Evolutionary conservation across 1,284 basidiomycete genomes (phyloP).

Genomic region (Crucibulum cyathiforme): DNA sequence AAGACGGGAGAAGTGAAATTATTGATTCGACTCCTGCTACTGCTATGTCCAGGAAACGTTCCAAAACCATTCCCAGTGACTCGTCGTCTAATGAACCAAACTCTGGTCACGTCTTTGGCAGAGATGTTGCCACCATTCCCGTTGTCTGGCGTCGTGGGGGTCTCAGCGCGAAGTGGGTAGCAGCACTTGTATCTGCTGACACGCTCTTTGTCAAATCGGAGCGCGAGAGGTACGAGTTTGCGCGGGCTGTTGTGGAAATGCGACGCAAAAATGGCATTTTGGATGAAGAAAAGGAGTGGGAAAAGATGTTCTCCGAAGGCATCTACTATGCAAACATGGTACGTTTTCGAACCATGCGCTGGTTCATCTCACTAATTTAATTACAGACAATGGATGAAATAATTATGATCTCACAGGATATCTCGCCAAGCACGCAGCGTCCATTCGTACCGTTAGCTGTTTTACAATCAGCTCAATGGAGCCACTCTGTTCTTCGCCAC

Average conservation of each 20-base stretch:
- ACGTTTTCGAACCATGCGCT: constrained; percentile 25
- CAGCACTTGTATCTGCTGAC: constrained; percentile 79
- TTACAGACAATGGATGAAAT: constrained; percentile 78
- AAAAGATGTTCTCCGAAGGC: constrained; percentile 75
- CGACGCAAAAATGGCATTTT: constrained; percentile 54
- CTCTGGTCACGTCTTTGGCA: not conserved
- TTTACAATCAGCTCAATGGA: constrained; percentile 83
- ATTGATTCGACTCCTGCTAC: not conserved
- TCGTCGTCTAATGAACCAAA: not conserved
- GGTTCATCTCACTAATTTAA: constrained; percentile 11
- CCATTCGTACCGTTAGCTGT: constrained; percentile 72
- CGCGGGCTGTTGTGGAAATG: constrained; percentile 78
- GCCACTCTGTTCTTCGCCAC: constrained; percentile 66
- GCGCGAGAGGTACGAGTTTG: constrained; percentile 81
- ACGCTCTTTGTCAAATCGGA: constrained; percentile 83
- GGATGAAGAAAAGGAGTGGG: constrained; percentile 71
- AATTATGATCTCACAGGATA: constrained; percentile 72
- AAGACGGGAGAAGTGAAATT: constrained; percentile 45
- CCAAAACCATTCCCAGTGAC: constrained; percentile 15
- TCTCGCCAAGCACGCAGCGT: constrained; percentile 72
- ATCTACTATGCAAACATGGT: constrained; percentile 94
- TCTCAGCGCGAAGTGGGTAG: constrained; percentile 74
- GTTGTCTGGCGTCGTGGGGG: constrained; percentile 75
- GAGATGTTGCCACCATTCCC: constrained; percentile 38
- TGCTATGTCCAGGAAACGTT: constrained; percentile 22